A percentile compares a stretch with the other conserved stretches of the same genome.
Evolutionary conservation across 2,329 filamentous ascomycete genomes (phyloP).

Genomic region (Didymella exigua): DNA sequence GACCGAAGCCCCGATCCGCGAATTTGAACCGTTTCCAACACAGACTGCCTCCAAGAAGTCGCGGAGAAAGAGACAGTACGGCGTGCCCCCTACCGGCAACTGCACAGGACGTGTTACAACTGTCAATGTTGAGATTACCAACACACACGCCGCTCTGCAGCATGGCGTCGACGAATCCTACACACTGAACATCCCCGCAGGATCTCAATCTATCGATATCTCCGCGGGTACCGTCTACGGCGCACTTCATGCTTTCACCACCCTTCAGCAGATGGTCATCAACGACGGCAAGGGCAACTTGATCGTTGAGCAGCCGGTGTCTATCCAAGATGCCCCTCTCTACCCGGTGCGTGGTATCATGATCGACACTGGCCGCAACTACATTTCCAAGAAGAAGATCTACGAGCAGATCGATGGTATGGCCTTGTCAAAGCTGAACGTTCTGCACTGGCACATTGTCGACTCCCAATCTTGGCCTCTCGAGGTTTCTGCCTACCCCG

Average conservation of each 20-base stretch:
- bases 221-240: slow-evolving; percentile 60
- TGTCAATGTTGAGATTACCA: slow-evolving; percentile 54
- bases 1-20: slow-evolving; percentile 57
- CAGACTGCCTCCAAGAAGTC: slow-evolving; percentile 30
- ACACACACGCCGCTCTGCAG: slow-evolving; percentile 56
- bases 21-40: slow-evolving; percentile 59
- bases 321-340: slow-evolving; percentile 57
- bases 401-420: slow-evolving; percentile 61
- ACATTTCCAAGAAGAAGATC: slow-evolving; percentile 58
- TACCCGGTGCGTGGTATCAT: slow-evolving; percentile 63
- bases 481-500: slow-evolving; percentile 55
- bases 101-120: slow-evolving; percentile 45
- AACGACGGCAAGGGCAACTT: slow-evolving; percentile 52
- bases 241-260: slow-evolving; percentile 62
- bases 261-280: slow-evolving; percentile 63
- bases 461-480: slow-evolving; percentile 64
- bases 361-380: slow-evolving; percentile 62
- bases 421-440: slow-evolving; percentile 62
- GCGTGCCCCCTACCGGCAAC: slow-evolving; percentile 23
- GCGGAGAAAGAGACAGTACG: slow-evolving; percentile 33
- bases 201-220: slow-evolving; percentile 53
- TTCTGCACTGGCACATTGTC: slow-evolving; percentile 63
- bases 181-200: slow-evolving; percentile 52
- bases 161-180: slow-evolving; percentile 65
- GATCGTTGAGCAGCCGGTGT: slow-evolving; percentile 60